Evolutionary conservation across 305 asterid species (phyloP), one percentile per base, ranked within the genome.

Genomic region (Monarda citriodora): DNA sequence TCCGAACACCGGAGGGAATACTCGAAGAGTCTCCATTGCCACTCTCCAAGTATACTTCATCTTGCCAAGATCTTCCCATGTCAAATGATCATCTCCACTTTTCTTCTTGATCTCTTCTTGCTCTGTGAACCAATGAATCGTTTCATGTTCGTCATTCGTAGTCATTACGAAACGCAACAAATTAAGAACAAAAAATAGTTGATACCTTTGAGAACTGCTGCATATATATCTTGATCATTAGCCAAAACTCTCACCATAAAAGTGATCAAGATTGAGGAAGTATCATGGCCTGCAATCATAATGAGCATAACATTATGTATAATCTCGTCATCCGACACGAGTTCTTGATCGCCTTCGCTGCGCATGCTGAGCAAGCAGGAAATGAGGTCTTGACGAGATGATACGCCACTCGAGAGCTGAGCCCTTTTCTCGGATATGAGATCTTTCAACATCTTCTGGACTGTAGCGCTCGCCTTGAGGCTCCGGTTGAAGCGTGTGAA

Each of bases 11-110:
- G 87, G 96, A 52, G 92, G 94, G 66, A 72, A 64, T 36, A 68
- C 21, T 71, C 95, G 80, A 34, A 87, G 76, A 7, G 77, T 82
- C 75, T 90, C 96, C 82, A 79, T 68, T 5, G 87, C 90, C 62
- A 83, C 92, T 74, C 86, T 81, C 95, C 97, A 82, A 3, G 85
- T 84, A 66, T 77, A 81, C 76, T 82, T 82, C 91, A 87, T 89
- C 71, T 82, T 89, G 16, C 71, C 72, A 34, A 89, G 84, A 75
- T 84, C 92, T 68, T 84, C 87, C 96, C 97, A 84, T 48, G 88
- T 82, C 65, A 87, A 62, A 12, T 20, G 16, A 41, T 76, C 81
- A 41, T 76, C 81, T 46, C 75, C 82, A 58, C 73, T 59, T 56
- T 69, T 71, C 38, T 75, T 77, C 38, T 75, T 77, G n/a, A 84